Conservation (phyloP, 352 stramenopile species). For the Thraustochytrium striatum region DNA sequence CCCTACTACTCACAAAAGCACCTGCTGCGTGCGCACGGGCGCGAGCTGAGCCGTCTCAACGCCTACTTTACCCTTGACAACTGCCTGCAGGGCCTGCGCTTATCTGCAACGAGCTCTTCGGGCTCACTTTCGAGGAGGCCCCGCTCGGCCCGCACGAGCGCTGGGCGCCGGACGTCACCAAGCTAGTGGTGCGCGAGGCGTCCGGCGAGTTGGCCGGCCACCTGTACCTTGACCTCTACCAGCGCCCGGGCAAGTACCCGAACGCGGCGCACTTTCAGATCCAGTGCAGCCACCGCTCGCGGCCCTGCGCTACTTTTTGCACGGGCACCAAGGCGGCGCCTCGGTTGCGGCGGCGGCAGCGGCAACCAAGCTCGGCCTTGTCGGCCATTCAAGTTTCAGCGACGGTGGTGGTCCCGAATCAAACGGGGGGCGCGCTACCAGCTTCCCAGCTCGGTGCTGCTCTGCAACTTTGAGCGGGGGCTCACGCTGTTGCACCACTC, state of each 20-base stretch:
- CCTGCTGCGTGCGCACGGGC: constrained; percentile 66
- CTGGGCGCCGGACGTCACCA: constrained; percentile 73
- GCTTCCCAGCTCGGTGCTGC: constrained; percentile 87
- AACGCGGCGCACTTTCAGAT: constrained; percentile 92
- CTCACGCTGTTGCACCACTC: constrained; percentile 65
- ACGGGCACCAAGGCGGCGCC: neutral
- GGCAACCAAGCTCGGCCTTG: no score
- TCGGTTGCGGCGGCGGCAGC: neutral
- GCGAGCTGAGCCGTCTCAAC: constrained; percentile 63
- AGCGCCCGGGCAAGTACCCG: constrained; percentile 73
- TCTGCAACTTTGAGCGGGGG: constrained; percentile 54
- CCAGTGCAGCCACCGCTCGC: constrained; percentile 76
- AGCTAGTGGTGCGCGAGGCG: constrained; percentile 73
- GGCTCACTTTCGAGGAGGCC: constrained; percentile 73
- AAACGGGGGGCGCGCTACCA: constrained; percentile 67
- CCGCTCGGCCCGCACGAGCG: constrained; percentile 70
- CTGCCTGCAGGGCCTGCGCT: constrained; percentile 81
- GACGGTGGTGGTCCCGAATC: neutral
- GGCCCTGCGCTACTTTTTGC: neutral
- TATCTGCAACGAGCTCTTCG: constrained; percentile 81
- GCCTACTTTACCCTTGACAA: constrained; percentile 83
- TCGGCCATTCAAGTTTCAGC: neutral
- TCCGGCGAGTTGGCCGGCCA: constrained; percentile 68
- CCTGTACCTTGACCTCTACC: constrained; percentile 92
- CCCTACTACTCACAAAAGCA: constrained; percentile 85